A percentile compares a stretch with the other conserved stretches of the same genome.
phyloP scores from a whole-genome alignment of 2,329 filamentous ascomycete genomes.

The Talaromyces rugulosus region DNA sequence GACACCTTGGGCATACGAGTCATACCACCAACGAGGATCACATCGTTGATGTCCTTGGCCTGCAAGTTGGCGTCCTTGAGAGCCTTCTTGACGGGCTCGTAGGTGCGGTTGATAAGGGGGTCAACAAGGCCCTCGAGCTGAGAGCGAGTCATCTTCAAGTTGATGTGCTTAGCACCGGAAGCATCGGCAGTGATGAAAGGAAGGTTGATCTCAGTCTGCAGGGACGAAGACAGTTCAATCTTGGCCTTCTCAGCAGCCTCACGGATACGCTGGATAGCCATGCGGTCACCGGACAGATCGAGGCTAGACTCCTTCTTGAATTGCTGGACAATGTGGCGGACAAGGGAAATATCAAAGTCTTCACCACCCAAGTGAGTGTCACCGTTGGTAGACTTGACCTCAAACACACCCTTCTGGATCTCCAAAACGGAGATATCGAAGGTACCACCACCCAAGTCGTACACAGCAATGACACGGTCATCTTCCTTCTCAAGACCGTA shows the following conservation, averaged over 20 bases:
- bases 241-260: conserved; percentile 99
- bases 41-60: conserved; percentile 93
- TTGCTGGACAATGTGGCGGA: conserved; percentile 86
- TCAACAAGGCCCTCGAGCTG: conserved; percentile 93
- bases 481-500: conserved; percentile 95
- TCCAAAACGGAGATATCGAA: conserved; percentile 98
- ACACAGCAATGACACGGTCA: conserved; percentile 87
- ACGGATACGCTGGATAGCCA: conserved; percentile 98
- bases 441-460: conserved; percentile 96
- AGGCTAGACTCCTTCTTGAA: conserved; percentile 96
- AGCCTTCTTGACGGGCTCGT: conserved; percentile 93
- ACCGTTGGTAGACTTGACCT: conserved; percentile 99
- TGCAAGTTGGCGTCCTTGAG: conserved; percentile 89
- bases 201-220: conserved; percentile 96
- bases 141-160: conserved; percentile 84
- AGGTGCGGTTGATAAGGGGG: conserved; percentile 77
- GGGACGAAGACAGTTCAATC: conserved; percentile 93
- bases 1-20: conserved; percentile 98
- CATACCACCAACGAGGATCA: conserved; percentile 98
- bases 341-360: conserved; percentile 93
- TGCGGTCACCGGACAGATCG: conserved; percentile 86
- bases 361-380: conserved; percentile 98
- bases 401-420: conserved; percentile 96
- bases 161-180: conserved; percentile 97
- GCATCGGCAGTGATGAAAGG: conserved; percentile 97